A percentile compares a stretch with the other conserved stretches of the same genome.
Conservation (phyloP, 108 stramenopile genomes). For the Pseudonitzschia pungens region DNA sequence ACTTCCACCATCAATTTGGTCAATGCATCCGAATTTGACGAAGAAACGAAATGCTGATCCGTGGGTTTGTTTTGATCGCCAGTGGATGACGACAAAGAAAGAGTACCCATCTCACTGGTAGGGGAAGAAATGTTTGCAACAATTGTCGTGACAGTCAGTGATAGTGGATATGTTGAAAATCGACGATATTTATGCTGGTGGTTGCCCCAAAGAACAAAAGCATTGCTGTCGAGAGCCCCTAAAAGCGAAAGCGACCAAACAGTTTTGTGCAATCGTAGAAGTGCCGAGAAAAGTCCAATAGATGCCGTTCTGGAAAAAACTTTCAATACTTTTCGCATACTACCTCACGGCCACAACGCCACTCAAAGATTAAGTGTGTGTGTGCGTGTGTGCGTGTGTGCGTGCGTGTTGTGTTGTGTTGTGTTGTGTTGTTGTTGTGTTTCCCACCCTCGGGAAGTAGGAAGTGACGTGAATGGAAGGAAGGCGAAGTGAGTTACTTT, state of each 20-base stretch:
- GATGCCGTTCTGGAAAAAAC: background rate
- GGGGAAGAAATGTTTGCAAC: background rate
- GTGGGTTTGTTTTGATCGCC: background rate
- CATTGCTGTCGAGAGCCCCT: background rate
- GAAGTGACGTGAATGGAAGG: too few species aligned
- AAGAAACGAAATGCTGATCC: background rate
- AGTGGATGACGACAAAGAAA: background rate
- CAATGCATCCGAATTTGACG: background rate
- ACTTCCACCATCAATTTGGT: background rate
- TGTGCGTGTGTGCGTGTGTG: too few species aligned
- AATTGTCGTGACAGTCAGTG: background rate
- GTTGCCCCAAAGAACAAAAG: background rate
- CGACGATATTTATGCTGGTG: background rate
- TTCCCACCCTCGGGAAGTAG: too few species aligned
- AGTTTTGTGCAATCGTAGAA: background rate
- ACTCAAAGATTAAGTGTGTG: too few species aligned
- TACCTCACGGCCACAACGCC: background rate
- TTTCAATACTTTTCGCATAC: background rate
- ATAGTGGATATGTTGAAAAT: background rate
- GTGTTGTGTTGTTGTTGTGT: too few species aligned
- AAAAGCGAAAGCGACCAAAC: background rate
- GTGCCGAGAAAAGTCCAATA: conserved; percentile 3
- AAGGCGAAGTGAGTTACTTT: too few species aligned
- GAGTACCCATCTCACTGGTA: background rate
- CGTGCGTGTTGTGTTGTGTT: too few species aligned